Evolutionary conservation across 1,284 basidiomycete genomes (phyloP), one percentile per base, ranked within the genome.

Genomic region (Cryptococcus sp.): DNA sequence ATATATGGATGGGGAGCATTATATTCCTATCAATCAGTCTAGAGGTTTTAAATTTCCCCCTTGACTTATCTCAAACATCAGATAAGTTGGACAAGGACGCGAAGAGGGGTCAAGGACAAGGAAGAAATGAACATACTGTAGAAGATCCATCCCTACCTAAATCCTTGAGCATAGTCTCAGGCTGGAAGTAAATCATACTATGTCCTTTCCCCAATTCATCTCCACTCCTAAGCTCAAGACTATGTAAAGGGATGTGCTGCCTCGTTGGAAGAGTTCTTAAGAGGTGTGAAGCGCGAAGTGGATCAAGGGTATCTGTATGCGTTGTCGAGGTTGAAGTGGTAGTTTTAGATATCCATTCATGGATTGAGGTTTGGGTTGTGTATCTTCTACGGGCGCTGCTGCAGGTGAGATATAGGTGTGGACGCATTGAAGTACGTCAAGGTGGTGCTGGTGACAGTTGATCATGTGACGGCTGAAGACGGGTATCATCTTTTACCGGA

Each of bases 101-200:
- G 14, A n/a, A 21, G 7, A 14, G n/a, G 21, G n/a, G 7, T 5
- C 21, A n/a, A 14, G 7, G 7, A n/a, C 5, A 24, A 7, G 21
- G 7, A 9, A 7, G 41, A 43, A 43, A 21, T 13, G 23, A 23
- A 61, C 87, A 85, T 16, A 87, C 88, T 11, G 63, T 61, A 2
- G 62, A 64, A 1, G 68, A 66, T 11, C 86, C 86, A 65, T 90
- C 88, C 22, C 75, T 59, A 5, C 83, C 81, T 28, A 91, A 77
- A 11, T 76, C 68, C 7, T 67, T 59, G 60, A 87, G 82, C 5
- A 84, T 80, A 32, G 79, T 79, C 43, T 82, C 79, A 1, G 83
- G 81, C 57, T 87, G 83, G 72, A 89, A 89, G 76, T 87, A 88
- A 2, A 79, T 81, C 42, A 90, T 78, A 64, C 87, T 85, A 62